Base-by-base conservation (phyloP, 140 eudicot species). In the Anethum foeniculum region DNA sequence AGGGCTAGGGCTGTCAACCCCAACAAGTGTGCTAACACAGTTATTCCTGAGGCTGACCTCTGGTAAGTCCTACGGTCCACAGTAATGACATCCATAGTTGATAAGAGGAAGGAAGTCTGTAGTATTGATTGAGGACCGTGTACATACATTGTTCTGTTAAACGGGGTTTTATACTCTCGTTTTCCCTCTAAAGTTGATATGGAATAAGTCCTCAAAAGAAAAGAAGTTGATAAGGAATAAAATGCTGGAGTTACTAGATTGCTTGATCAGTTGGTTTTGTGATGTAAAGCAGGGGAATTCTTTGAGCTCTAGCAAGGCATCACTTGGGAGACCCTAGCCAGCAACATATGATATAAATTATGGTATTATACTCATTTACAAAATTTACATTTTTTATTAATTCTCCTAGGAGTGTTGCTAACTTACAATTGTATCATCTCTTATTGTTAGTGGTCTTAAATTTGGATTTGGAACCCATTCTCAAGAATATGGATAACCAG, bases 11-110 rank as follows among this genome's bases (percentile, higher is more conserved):
- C 87, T 36, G 87, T 23, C 41, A 92, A 60, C 34, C 96, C 97
- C 19, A 94, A 89, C 41, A 94, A 30, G 82, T 94, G 97, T 28
- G 98, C 98, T 16, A 83, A 21, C 8, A 85, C 64, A 5, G 96
- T 92, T 71, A 90, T 76, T 27, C 83, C n/a, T 2, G 91, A 85
- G 82, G 89, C 89, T 21, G 90, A 81, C 80, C 84, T 77, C 79
- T 76, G 75, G 46, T 64, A 83, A 16, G 85, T 48, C 54, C 67
- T 87, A 9, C 80, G 79, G 15, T 79, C 60, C n/a, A 74, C 25
- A 46, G 76, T n/a, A 21, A 73, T 84, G 8, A 82, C 23, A 75
- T 91, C 90, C 93, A 89, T 90, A 58, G 85, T 14, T 28, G 81
- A 39, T 54, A 19, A 25, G 13, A 18, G 44, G 44, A 23, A 28